Conservation (phyloP, 2,329 filamentous ascomycete genomes). For the Geosmithia morbida region DNA sequence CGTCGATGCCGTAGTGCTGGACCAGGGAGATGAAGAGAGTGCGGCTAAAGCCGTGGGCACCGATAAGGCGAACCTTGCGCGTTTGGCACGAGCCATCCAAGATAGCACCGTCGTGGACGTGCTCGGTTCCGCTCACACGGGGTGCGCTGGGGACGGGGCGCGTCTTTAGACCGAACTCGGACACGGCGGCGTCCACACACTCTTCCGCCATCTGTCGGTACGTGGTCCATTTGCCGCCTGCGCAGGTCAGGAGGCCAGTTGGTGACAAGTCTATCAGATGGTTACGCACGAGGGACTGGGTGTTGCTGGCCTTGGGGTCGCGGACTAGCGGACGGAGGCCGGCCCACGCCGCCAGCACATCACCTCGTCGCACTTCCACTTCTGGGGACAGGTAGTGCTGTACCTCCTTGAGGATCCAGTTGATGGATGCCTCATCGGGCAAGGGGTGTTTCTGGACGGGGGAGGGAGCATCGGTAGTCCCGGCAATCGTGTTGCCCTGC, state of each 20-base stretch:
- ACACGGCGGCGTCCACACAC: conserved; percentile 67
- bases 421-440: conserved; percentile 70
- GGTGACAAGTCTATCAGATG: conserved; percentile 70
- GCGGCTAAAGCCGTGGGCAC: conserved; percentile 77
- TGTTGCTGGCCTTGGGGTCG: conserved; percentile 74
- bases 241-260: conserved; percentile 70
- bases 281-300: conserved; percentile 76
- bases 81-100: conserved; percentile 62
- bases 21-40: conserved; percentile 89
- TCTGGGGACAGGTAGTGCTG: conserved; percentile 70
- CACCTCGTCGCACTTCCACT: conserved; percentile 70
- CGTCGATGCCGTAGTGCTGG: conserved; percentile 85
- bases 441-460: conserved; percentile 59
- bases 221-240: conserved; percentile 86
- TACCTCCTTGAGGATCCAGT: conserved; percentile 79
- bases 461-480: conserved; percentile 71
- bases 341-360: conserved; percentile 84
- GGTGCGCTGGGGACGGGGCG: conserved; percentile 43
- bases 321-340: conserved; percentile 77
- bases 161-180: conserved; percentile 48
- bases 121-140: conserved; percentile 54
- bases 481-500: conserved; percentile 86
- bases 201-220: conserved; percentile 91
- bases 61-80: conserved; percentile 66
- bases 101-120: conserved; percentile 53